Conservation (phyloP, 306 rosid species). For the Prunus persica region DNA sequence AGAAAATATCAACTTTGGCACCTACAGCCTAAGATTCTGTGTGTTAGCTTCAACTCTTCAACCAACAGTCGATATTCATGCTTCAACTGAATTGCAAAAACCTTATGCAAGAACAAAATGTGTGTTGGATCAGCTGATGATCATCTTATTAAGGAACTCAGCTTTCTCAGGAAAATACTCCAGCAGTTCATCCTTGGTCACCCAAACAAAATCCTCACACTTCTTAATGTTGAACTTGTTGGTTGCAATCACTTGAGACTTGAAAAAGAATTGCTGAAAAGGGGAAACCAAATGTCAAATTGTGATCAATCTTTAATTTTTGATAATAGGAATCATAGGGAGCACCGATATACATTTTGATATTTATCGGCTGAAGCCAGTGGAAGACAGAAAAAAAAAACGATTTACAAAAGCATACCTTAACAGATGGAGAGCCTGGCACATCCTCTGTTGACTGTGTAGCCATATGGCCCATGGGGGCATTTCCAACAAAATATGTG, state of each 20-base stretch:
- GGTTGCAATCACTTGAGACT: conserved; percentile 83
- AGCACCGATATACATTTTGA: neutral
- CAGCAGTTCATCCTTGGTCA: conserved; percentile 83
- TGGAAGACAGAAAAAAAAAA: neutral
- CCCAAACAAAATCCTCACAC: conserved; percentile 86
- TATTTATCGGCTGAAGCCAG: neutral
- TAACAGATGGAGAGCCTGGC: conserved; percentile 42
- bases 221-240: conserved; percentile 49
- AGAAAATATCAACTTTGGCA: neutral
- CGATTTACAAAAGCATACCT: conserved; percentile 43
- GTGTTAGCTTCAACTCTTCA: conserved; percentile 7
- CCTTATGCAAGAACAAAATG: neutral
- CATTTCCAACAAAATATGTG: conserved; percentile 94
- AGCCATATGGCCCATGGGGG: conserved; percentile 84
- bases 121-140: conserved; percentile 57
- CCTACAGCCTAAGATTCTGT: conserved; percentile 3
- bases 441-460: conserved; percentile 45
- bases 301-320: conserved; percentile 9
- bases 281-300: neutral
- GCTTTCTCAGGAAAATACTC: conserved; percentile 78
- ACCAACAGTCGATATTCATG: neutral
- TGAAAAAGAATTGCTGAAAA: conserved; percentile 73
- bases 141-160: conserved; percentile 73
- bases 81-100: conserved; percentile 4
- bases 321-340: neutral